These are phyloP conservation scores for Barbarea vulgaris DNA, from an alignment of 345 rosid genomes.

Conservation along the genomic window DNA sequence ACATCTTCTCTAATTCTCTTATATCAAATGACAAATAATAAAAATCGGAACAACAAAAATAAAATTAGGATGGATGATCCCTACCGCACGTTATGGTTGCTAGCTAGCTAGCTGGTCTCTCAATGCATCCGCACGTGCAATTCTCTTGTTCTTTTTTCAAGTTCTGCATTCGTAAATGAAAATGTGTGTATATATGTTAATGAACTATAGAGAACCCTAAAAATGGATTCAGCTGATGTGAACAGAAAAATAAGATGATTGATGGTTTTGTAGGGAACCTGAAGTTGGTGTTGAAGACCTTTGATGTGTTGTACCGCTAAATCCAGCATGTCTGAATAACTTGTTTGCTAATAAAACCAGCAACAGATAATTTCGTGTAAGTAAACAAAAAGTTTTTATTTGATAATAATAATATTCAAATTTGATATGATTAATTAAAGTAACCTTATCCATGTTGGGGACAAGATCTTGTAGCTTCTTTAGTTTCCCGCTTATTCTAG, in stretches of 20 bases:
- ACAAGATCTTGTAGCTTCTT: slow-evolving; percentile 97
- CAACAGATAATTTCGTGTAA: background rate
- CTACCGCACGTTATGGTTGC: slow-evolving; percentile 16
- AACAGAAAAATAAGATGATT: background rate
- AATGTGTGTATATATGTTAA: background rate
- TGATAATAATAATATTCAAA: background rate
- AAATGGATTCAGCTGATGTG: slow-evolving; percentile 10
- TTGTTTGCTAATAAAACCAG: slow-evolving; percentile 73
- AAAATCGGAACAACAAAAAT: background rate
- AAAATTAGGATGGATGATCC: slow-evolving; percentile 22
- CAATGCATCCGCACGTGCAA: slow-evolving; percentile 72
- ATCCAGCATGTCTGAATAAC: slow-evolving; percentile 97
- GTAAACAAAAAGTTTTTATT: background rate
- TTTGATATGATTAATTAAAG: slow-evolving; percentile 2
- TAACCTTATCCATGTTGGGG: slow-evolving; percentile 99
- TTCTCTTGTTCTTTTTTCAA: slow-evolving; percentile 68
- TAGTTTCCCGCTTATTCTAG: slow-evolving; percentile 89
- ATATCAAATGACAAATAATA: background rate
- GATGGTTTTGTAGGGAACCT: slow-evolving; percentile 50
- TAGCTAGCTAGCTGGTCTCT: slow-evolving; percentile 32
- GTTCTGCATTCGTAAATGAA: slow-evolving; percentile 51
- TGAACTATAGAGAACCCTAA: background rate
- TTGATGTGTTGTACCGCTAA: slow-evolving; percentile 94
- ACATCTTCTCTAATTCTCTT: slow-evolving; percentile 33
- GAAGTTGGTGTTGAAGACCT: slow-evolving; percentile 87